Conservation (phyloP, 2,329 filamentous ascomycete genomes). For the Penicillium sp. region DNA sequence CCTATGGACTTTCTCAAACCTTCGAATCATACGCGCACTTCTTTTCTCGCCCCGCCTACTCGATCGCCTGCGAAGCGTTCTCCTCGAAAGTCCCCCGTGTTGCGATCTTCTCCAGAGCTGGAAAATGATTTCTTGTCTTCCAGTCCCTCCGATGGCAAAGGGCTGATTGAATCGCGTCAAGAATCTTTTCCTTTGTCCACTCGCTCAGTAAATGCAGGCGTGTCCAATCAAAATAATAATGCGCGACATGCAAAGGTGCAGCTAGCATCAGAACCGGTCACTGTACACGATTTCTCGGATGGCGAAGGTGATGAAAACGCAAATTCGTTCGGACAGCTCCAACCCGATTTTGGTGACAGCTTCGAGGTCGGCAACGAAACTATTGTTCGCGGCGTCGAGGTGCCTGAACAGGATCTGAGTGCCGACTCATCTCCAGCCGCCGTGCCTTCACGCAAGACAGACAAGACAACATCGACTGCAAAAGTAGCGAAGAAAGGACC, state of each 20-base stretch:
- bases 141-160: conserved; percentile 38
- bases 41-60: conserved; percentile 40
- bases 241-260: conserved; percentile 23
- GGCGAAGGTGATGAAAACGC: conserved; percentile 38
- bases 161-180: conserved; percentile 23
- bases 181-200: conserved; percentile 38
- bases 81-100: conserved; percentile 41
- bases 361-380: conserved; percentile 28
- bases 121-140: conserved; percentile 36
- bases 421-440: conserved; percentile 13
- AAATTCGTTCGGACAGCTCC: conserved; percentile 26
- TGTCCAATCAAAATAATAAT: conserved; percentile 26
- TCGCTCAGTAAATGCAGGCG: conserved; percentile 35
- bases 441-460: conserved; percentile 10
- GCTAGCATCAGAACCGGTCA: conserved; percentile 20
- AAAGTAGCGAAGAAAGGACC: conserved; percentile 21
- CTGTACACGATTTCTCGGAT: conserved; percentile 36
- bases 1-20: conserved; percentile 43
- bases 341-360: conserved; percentile 27
- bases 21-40: conserved; percentile 32
- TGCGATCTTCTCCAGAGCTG: conserved; percentile 43
- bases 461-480: conserved; percentile 12
- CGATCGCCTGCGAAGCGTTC: conserved; percentile 48
- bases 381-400: conserved; percentile 18
- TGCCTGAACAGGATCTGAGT: conserved; percentile 9